A percentile compares a stretch with the other conserved stretches of the same genome.
Conservation (phyloP, 768 basidiomycete species). For the Lentinula detonsa region DNA sequence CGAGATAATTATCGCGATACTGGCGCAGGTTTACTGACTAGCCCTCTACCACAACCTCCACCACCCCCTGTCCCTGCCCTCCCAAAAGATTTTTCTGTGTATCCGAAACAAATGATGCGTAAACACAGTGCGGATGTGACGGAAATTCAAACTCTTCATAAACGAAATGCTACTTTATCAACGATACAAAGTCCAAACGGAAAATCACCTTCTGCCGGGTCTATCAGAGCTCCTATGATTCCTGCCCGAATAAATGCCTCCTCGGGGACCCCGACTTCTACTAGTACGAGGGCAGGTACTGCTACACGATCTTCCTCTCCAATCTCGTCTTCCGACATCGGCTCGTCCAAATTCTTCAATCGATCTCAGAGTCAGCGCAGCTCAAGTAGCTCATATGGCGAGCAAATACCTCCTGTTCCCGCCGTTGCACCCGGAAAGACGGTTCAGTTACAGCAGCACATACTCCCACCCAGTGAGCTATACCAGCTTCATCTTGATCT, state of each 20-base stretch:
- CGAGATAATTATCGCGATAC: constrained; percentile 42
- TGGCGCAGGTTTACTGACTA: constrained; percentile 8
- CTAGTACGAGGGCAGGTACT: constrained; percentile 32
- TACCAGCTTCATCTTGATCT: constrained; percentile 27
- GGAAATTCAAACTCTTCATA: neutral
- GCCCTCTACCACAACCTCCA: constrained; percentile 22
- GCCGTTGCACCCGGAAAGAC: neutral
- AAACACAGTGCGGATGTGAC: neutral
- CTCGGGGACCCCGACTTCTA: neutral
- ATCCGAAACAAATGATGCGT: neutral
- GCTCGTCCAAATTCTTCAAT: constrained; percentile 47
- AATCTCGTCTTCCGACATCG: constrained; percentile 51
- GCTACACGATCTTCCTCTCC: constrained; percentile 59
- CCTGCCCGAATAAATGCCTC: neutral
- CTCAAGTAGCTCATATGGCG: constrained; percentile 50
- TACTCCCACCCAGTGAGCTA: constrained; percentile 54
- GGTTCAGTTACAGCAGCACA: constrained; percentile 28
- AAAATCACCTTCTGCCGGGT: neutral
- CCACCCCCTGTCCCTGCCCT: constrained; percentile 59
- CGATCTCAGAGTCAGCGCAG: constrained; percentile 37
- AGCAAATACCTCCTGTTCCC: constrained; percentile 9
- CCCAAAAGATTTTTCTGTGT: constrained; percentile 33
- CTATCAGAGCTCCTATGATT: neutral
- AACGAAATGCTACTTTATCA: constrained; percentile 8
- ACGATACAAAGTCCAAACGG: constrained; percentile 7